Conservation (phyloP, 768 basidiomycete species). For the Epithele typhae region DNA sequence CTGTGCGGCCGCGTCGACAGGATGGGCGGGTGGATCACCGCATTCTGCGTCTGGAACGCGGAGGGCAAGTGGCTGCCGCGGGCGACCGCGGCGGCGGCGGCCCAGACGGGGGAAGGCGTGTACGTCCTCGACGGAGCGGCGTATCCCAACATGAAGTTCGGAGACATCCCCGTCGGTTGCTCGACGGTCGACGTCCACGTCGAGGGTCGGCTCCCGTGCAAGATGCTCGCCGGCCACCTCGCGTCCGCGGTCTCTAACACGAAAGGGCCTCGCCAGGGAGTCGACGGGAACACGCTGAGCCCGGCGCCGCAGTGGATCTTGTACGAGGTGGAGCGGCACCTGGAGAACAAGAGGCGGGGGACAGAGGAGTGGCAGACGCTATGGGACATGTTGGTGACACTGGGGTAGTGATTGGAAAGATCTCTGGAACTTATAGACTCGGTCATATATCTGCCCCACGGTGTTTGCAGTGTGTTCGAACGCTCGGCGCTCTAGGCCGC, state of each 20-base stretch:
- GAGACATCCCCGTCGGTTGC: not conserved
- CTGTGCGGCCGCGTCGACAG: slow-evolving; percentile 1
- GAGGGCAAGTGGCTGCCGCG: slow-evolving; percentile 6
- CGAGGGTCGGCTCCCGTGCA: not conserved
- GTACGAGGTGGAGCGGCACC: no score
- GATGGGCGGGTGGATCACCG: slow-evolving; percentile 13
- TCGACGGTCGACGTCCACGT: not conserved
- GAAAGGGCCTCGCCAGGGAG: not conserved
- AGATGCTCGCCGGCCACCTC: not conserved
- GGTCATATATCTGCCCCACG: no score
- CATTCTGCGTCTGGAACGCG: slow-evolving; percentile 12
- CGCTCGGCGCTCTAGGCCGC: no score
- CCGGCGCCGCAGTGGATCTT: slow-evolving; percentile 2
- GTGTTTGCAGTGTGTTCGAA: no score
- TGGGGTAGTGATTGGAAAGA: no score
- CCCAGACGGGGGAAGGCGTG: not conserved
- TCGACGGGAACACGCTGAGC: not conserved
- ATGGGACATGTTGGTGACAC: no score
- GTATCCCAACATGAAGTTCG: not conserved
- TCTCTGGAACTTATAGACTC: no score
- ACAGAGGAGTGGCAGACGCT: no score
- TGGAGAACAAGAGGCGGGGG: no score
- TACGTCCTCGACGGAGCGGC: slow-evolving; percentile 2
- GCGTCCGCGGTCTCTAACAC: not conserved
- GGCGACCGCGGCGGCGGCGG: not conserved